Evolutionary conservation across 306 rosid species (phyloP).

Genomic region (Dicorynia guianensis): DNA sequence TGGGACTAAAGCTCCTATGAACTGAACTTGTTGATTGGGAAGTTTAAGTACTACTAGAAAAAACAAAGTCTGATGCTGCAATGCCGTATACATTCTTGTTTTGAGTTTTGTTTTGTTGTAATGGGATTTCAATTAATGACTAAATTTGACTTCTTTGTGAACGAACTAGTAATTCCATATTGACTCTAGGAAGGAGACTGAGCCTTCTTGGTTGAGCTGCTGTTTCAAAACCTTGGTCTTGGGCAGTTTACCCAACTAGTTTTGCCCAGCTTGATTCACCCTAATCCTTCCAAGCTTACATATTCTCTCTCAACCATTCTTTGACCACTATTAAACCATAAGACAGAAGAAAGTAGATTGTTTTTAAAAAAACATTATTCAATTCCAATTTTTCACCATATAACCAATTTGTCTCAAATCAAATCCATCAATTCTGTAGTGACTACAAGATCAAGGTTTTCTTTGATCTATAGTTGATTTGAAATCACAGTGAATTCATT

Average conservation of each 20-base stretch:
- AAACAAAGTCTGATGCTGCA: not conserved
- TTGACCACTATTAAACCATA: not conserved
- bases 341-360: not conserved
- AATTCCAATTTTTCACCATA: not conserved
- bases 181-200: constrained; percentile 9
- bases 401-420: not conserved
- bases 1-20: not conserved
- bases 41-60: not conserved
- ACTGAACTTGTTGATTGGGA: not conserved
- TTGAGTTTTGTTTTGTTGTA: not conserved
- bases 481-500: constrained; percentile 8
- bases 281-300: not conserved
- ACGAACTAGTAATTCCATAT: not conserved
- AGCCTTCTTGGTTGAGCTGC: no score
- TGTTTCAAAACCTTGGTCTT: not conserved
- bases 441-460: not conserved
- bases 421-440: constrained; percentile 9
- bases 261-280: not conserved
- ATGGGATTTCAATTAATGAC: not conserved
- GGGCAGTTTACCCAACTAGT: not conserved
- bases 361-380: no score
- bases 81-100: not conserved
- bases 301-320: not conserved
- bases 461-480: constrained; percentile 7
- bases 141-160: not conserved